Evolutionary conservation across 345 rosid species (phyloP), one percentile per base, ranked within the genome.

Genomic region (Cardamine resedifolia): DNA sequence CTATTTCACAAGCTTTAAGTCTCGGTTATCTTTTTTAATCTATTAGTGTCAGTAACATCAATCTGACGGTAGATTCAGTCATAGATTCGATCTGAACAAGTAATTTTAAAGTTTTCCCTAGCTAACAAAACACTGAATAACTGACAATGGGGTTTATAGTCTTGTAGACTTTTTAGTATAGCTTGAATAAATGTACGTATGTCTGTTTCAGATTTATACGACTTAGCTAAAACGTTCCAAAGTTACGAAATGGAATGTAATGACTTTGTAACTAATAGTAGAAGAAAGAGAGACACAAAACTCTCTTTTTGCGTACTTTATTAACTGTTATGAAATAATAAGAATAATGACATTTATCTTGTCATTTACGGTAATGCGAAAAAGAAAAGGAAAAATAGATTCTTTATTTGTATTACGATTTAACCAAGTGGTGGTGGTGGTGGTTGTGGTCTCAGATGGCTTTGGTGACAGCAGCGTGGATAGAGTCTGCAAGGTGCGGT

Each of bases 401-500:
- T 23, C 21, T 39, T 60, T 24, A 24, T 41, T 23, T n/a, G n/a
- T n/a, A 41, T 39, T 31, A 24, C 21, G 50, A 24, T 7, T 27
- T 4, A 26, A 16, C 49, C 3, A 3, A 9, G 4, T n/a, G n/a
- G n/a, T n/a, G n/a, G n/a, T n/a, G n/a, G 56, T 33, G 3, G 18
- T 53, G 33, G 30, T 44, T 51, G 39, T 56, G 12, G 48, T 66
- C 55, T 77, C 57, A 85, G 58, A 24, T 15, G 52, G 53, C 58
- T 23, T 64, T 57, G 68, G 87, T 83, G 44, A 83, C 87, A 14
- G 85, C 87, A 5, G 86, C 92, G 49, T 89, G 90, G 31, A 89
- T 87, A 6, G 96, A 81, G 59, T 85, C 90, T 19, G 92, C 85
- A 59, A 89, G 89, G 84, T 86, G 86, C 3, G 92, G 89, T 51